Percentiles rank a stretch among this genome's conserved stretches.
These are phyloP conservation scores for Euphorbia schlechtendalii DNA, from an alignment of 441 rosid genomes.

Conservation along the genomic window DNA sequence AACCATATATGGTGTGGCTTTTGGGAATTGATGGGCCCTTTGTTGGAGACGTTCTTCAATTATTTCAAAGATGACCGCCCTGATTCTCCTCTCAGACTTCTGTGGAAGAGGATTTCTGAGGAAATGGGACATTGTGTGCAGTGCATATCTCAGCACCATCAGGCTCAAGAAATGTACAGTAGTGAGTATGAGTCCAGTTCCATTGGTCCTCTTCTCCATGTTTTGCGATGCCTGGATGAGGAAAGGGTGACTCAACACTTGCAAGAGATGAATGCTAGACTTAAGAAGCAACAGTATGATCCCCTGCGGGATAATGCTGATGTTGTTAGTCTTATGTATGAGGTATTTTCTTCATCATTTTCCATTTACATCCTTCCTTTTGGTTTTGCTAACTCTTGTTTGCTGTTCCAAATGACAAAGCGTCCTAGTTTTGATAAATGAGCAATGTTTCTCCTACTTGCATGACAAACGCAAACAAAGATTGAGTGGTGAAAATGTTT, in stretches of 20 bases:
- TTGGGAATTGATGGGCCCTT: slow-evolving; percentile 86
- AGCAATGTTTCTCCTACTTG: background rate
- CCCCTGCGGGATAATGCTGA: slow-evolving; percentile 59
- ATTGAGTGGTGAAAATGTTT: background rate
- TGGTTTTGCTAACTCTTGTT: background rate
- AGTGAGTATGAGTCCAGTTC: slow-evolving; percentile 66
- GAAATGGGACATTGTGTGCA: slow-evolving; percentile 76
- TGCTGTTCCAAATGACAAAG: background rate
- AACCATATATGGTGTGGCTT: slow-evolving; percentile 83
- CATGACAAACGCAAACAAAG: background rate
- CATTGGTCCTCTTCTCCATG: slow-evolving; percentile 77
- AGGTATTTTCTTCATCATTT: slow-evolving; percentile 42
- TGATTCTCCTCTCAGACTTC: slow-evolving; percentile 72
- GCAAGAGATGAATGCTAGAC: slow-evolving; percentile 58
- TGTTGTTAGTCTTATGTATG: slow-evolving; percentile 90
- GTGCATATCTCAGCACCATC: slow-evolving; percentile 92
- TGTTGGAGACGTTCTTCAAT: slow-evolving; percentile 84
- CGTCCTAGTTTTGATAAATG: background rate
- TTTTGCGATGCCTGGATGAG: slow-evolving; percentile 71
- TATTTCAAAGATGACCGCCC: slow-evolving; percentile 61
- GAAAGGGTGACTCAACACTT: slow-evolving; percentile 77
- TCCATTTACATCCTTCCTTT: background rate
- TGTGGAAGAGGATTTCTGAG: slow-evolving; percentile 75
- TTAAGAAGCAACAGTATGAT: slow-evolving; percentile 53
- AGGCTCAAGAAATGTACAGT: slow-evolving; percentile 71